These are phyloP conservation scores for Acer campestre DNA, from an alignment of 345 rosid genomes.

Conservation along the genomic window DNA sequence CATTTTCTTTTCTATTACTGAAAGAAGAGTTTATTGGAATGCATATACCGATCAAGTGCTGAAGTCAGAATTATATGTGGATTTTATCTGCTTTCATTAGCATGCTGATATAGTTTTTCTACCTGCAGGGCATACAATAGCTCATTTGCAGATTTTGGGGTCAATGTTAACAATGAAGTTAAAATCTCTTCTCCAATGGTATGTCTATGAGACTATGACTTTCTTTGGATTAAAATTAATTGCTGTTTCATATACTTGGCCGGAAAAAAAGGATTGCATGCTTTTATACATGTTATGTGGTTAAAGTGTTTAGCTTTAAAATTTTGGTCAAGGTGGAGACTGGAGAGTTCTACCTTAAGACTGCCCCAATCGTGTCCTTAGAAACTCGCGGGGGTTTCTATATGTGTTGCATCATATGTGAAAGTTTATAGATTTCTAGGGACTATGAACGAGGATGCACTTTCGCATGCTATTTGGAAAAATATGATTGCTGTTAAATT, in stretches of 20 bases:
- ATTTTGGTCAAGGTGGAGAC: not conserved
- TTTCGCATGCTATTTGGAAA: not conserved
- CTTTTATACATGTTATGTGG: not conserved
- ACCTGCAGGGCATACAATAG: slow-evolving; percentile 24
- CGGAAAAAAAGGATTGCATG: not conserved
- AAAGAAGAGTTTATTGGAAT: not conserved
- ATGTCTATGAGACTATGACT: slow-evolving; percentile 7
- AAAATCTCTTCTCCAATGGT: slow-evolving; percentile 23
- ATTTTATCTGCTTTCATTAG: not conserved
- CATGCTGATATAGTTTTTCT: not conserved
- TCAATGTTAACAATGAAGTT: slow-evolving; percentile 4
- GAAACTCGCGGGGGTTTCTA: not conserved
- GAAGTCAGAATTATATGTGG: not conserved
- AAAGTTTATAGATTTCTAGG: not conserved
- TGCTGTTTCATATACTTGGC: not conserved
- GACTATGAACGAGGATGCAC: not conserved
- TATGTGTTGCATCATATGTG: not conserved
- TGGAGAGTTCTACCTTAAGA: not conserved
- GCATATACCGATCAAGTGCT: not conserved
- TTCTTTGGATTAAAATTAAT: not conserved
- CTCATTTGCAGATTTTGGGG: slow-evolving; percentile 13
- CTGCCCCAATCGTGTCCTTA: not conserved
- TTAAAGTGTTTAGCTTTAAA: not conserved
- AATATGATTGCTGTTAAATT: not conserved
- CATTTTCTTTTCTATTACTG: not conserved